Conservation (phyloP, 768 basidiomycete species). For the Myochromella boudieri region DNA sequence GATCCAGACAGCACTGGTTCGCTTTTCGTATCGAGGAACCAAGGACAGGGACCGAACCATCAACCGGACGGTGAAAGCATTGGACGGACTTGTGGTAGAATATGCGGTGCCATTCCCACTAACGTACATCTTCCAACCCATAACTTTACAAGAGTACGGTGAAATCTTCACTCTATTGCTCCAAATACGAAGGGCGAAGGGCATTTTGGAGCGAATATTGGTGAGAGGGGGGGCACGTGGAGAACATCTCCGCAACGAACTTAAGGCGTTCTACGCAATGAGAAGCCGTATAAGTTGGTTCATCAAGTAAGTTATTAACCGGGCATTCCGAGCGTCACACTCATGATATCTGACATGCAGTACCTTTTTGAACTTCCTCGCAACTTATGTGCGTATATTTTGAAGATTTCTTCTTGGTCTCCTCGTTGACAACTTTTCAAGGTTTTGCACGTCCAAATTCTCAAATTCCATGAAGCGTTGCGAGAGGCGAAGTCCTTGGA, state of each 20-base stretch:
- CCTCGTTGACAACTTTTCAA: slow-evolving; percentile 22
- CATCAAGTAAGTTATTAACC: slow-evolving; percentile 69
- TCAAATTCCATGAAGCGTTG: slow-evolving; percentile 58
- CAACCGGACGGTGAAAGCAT: slow-evolving; percentile 55
- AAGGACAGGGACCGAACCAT: slow-evolving; percentile 46
- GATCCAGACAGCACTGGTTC: slow-evolving; percentile 69
- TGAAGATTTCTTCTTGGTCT: background rate
- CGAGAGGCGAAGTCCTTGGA: slow-evolving; percentile 62
- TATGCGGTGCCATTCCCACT: slow-evolving; percentile 82
- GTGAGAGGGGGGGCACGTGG: slow-evolving; percentile 49
- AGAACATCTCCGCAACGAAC: slow-evolving; percentile 37
- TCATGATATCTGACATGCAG: slow-evolving; percentile 7
- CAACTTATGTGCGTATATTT: slow-evolving; percentile 58
- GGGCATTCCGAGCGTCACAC: background rate
- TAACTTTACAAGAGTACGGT: slow-evolving; percentile 55
- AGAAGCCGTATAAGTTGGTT: slow-evolving; percentile 82
- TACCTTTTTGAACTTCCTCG: slow-evolving; percentile 58
- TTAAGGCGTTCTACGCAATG: slow-evolving; percentile 77
- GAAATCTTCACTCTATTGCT: slow-evolving; percentile 71
- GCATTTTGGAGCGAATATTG: slow-evolving; percentile 66
- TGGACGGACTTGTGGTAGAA: slow-evolving; percentile 71
- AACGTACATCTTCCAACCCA: slow-evolving; percentile 72
- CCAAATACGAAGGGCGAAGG: slow-evolving; percentile 74
- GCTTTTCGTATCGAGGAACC: slow-evolving; percentile 63
- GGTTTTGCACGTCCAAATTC: slow-evolving; percentile 69